Base-by-base conservation (phyloP, 805 yeast species). In the Cyberlindnera xishuangbannaensis region DNA sequence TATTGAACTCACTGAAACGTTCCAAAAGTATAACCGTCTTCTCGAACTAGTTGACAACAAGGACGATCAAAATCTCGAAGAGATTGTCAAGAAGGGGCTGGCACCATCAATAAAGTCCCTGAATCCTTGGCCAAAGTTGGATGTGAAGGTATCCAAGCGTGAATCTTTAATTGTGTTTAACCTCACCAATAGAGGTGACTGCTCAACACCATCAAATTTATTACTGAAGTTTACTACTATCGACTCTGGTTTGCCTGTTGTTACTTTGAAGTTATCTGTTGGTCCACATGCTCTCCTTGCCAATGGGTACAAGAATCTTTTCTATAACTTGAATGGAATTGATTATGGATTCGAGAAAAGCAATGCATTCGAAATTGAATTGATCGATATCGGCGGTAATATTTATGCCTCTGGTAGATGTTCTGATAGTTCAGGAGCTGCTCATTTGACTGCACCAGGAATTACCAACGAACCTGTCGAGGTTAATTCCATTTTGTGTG, bases 261-360 rank as follows among this genome's bases (percentile, higher is more conserved):
- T 31, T 5, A 30, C 30, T 10, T 15, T 37, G 25, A 21, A 15
- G 13, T 27, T 37, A 9, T 18, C 28, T 12, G 27, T 37, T 14
- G 37, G 37, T 4, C n/a, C 35, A 2, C 6, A n/a, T 5, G 10
- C 26, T 8, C 22, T 34, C 18, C 28, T 21, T 6, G 30, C 7
- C 6, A 27, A 20, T 22, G 37, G 41, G 6, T 34, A 27, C 27
- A 33, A 37, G 33, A 37, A 22, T 9, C 12, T 37, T 25, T 18
- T 30, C 13, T 33, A 37, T 25, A 25, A 31, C 21, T 4, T 25
- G 7, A 21, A 28, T 20, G 37, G 38, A 5, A 11, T 33, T 14
- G 27, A 12, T 9, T 13, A 27, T 16, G 30, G 15, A 2, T 24
- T 37, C 15, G 17, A 27, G 11, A 13, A 24, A 8, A 12, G 19